phyloP scores from a whole-genome alignment of 2,329 filamentous ascomycete genomes.

The Beauveria caledonica region DNA sequence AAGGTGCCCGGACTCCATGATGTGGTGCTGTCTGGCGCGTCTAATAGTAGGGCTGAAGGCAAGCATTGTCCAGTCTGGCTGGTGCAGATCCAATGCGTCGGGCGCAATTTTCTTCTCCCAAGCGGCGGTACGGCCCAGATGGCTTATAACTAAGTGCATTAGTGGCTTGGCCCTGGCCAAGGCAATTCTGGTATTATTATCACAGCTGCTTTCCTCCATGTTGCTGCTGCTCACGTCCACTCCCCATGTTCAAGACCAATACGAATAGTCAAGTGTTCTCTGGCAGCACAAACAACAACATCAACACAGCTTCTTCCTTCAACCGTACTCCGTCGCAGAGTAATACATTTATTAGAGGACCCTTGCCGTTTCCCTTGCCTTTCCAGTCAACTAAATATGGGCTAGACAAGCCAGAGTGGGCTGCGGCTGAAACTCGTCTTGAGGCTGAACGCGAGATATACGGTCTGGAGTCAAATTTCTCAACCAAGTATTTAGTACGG shows the following conservation, averaged over 20 bases:
- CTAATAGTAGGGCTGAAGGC: too few relatives aligned
- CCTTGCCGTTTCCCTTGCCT: background rate
- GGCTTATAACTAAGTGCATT: background rate
- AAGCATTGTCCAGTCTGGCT: too few relatives aligned
- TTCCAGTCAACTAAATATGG: background rate
- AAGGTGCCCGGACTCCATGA: background rate
- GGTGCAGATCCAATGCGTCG: too few relatives aligned
- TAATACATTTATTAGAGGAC: background rate
- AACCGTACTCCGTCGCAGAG: background rate
- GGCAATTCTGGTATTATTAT: background rate
- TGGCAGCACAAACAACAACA: too few relatives aligned
- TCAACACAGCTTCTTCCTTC: background rate
- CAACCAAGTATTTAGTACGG: background rate
- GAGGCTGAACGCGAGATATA: slow-evolving; percentile 8
- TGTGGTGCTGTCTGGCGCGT: too few relatives aligned
- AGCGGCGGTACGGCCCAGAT: background rate
- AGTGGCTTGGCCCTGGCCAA: background rate
- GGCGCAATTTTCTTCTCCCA: too few relatives aligned
- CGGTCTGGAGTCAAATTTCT: background rate
- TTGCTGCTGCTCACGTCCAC: too few relatives aligned
- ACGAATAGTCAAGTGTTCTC: too few relatives aligned
- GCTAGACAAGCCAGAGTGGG: background rate
- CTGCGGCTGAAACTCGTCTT: slow-evolving; percentile 6
- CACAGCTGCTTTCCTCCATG: background rate
- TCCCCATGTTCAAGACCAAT: too few relatives aligned